These are phyloP conservation scores for Entophlyctis luteolus DNA, from an alignment of 192 early-diverging fungal species.

Conservation along the genomic window DNA sequence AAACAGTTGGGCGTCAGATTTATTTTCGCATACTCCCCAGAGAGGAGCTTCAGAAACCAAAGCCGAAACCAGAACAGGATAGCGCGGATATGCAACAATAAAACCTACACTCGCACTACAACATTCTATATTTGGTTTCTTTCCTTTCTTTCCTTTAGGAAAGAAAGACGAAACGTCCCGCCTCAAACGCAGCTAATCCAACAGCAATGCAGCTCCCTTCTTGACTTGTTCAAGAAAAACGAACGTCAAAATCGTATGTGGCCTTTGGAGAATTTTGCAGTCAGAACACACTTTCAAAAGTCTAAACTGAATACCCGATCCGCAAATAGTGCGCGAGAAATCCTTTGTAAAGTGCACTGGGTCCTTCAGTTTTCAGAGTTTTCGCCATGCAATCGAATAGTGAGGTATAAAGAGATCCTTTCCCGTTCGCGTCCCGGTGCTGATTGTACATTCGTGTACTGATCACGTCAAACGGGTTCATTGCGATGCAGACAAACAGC, in stretches of 20 bases:
- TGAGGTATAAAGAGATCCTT: conserved; percentile 75
- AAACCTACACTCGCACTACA: too few relatives aligned
- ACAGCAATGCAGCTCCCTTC: conserved; percentile 3
- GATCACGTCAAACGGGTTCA: conserved; percentile 98
- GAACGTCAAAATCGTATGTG: conserved; percentile 89
- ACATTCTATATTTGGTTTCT: too few relatives aligned
- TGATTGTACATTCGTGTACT: conserved; percentile 95
- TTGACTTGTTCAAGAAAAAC: conserved; percentile 64
- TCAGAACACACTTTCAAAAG: neutral
- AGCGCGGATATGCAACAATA: too few relatives aligned
- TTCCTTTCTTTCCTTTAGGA: too few relatives aligned
- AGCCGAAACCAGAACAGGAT: too few relatives aligned
- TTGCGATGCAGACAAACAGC: conserved; percentile 79
- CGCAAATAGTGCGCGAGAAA: conserved; percentile 86
- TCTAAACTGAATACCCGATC: conserved; percentile 61
- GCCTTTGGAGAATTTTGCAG: conserved; percentile 43
- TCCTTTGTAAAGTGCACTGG: conserved; percentile 85
- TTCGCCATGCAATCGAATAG: conserved; percentile 83
- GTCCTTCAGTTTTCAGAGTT: conserved; percentile 76
- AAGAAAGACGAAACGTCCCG: too few relatives aligned
- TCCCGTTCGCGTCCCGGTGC: conserved; percentile 52
- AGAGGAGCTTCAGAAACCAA: neutral
- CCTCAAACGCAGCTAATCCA: conserved; percentile 18
- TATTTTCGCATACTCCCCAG: too few relatives aligned
- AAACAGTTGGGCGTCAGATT: too few relatives aligned